A percentile compares a stretch with the other conserved stretches of the same genome.
These are phyloP conservation scores for Nicotiana noctiflora DNA, from an alignment of 257 asterid genomes.

Conservation along the genomic window DNA sequence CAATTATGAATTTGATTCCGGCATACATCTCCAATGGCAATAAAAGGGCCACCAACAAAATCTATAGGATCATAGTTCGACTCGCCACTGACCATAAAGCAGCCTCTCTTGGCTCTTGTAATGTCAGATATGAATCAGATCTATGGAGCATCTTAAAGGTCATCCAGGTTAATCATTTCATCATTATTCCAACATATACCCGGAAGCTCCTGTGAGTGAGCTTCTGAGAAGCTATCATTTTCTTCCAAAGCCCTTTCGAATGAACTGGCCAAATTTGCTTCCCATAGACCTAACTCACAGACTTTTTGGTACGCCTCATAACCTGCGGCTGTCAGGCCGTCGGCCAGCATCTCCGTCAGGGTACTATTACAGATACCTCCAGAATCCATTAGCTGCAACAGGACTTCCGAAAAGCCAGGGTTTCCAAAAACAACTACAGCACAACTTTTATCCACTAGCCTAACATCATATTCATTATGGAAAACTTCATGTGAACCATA, in stretches of 20 bases:
- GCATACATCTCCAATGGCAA: neutral
- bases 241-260: conserved; percentile 53
- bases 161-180: conserved; percentile 63
- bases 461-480: conserved; percentile 53
- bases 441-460: conserved; percentile 65
- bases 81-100: neutral
- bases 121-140: neutral
- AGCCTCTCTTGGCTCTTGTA: neutral
- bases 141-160: conserved; percentile 31
- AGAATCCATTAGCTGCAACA: conserved; percentile 48
- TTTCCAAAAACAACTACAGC: conserved; percentile 64
- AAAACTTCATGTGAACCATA: conserved; percentile 44
- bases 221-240: conserved; percentile 26
- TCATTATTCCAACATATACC: conserved; percentile 51
- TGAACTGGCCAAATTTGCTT: conserved; percentile 54
- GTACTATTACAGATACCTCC: conserved; percentile 28
- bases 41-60: neutral
- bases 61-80: neutral
- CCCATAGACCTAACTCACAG: conserved; percentile 48
- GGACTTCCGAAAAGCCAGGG: conserved; percentile 37
- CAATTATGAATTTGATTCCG: neutral
- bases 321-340: conserved; percentile 59
- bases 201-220: conserved; percentile 29
- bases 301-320: conserved; percentile 49
- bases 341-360: conserved; percentile 42